Evolutionary conservation across 2,329 filamentous ascomycete species (phyloP).

Genomic region (Fusarium albosuccineum): DNA sequence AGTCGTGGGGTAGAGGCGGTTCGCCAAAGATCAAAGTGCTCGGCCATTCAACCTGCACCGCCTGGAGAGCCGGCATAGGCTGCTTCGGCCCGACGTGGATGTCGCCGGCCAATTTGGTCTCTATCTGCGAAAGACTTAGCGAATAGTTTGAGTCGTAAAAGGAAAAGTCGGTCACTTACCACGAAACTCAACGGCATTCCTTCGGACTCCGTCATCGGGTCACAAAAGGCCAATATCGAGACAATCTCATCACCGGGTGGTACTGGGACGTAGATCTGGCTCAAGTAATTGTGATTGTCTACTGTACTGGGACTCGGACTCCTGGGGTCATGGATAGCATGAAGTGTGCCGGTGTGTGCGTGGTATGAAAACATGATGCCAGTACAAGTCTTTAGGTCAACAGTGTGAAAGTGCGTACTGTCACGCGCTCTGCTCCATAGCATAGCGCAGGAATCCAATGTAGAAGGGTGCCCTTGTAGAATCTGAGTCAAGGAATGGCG

Average conservation of each 20-base stretch:
- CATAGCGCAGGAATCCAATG: constrained; percentile 4
- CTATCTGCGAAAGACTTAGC: neutral
- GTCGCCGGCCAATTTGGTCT: constrained; percentile 1
- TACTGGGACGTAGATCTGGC: neutral
- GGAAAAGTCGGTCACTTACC: neutral
- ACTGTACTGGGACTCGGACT: neutral
- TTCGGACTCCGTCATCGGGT: too few species aligned
- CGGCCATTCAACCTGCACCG: neutral
- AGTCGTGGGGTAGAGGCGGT: too few species aligned
- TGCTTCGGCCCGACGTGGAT: neutral
- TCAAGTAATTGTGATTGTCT: too few species aligned
- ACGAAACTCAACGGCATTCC: neutral
- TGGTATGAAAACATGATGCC: neutral
- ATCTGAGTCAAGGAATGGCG: too few species aligned
- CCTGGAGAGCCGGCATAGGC: fast-evolving
- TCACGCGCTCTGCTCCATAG: neutral
- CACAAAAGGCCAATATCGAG: neutral
- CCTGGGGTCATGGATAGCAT: neutral
- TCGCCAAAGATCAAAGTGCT: neutral
- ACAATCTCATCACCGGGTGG: neutral
- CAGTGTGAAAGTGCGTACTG: neutral
- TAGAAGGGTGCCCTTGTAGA: too few species aligned
- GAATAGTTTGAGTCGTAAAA: too few species aligned
- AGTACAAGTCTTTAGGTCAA: neutral
- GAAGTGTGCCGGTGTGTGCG: too few species aligned